Conservation (phyloP, 2,329 filamentous ascomycete genomes). For the Sphaerulina musiva region DNA sequence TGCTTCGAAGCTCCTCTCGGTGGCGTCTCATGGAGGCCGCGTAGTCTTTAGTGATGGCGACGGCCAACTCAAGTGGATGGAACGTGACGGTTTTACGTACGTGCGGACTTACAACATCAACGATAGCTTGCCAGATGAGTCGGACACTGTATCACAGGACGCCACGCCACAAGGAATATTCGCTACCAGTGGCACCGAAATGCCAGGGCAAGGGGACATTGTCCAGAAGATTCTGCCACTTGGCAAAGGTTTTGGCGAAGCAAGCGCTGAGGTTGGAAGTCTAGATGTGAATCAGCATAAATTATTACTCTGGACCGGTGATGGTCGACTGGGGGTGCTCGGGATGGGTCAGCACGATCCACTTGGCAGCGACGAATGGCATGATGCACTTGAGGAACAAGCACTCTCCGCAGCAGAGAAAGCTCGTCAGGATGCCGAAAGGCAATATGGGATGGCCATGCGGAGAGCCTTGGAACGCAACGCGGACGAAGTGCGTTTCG, state of each 20-base stretch:
- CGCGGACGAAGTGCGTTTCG: conserved; percentile 70
- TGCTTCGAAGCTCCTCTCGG: conserved; percentile 71
- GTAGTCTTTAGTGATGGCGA: conserved; percentile 79
- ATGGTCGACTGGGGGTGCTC: conserved; percentile 66
- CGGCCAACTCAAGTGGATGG: conserved; percentile 82
- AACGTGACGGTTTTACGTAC: conserved; percentile 63
- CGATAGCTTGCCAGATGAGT: conserved; percentile 22
- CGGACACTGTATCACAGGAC: conserved; percentile 12
- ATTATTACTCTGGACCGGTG: conserved; percentile 80
- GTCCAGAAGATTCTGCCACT: conserved; percentile 70
- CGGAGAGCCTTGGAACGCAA: conserved; percentile 66
- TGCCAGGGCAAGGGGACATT: conserved; percentile 55
- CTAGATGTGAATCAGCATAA: conserved; percentile 49
- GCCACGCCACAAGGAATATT: conserved; percentile 24
- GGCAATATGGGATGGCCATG: conserved; percentile 63
- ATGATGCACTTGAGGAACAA: conserved; percentile 35
- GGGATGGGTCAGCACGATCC: conserved; percentile 38
- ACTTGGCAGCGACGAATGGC: conserved; percentile 34
- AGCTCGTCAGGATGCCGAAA: conserved; percentile 51
- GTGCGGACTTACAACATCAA: conserved; percentile 56
- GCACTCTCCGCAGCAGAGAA: conserved; percentile 42
- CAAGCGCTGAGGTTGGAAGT: not conserved
- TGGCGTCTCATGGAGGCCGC: conserved; percentile 72
- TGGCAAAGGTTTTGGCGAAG: not conserved
- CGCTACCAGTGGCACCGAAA: conserved; percentile 19